These are phyloP conservation scores for Acanthamoeba healyi DNA, from an alignment of 208 protist species.

Conservation along the genomic window DNA sequence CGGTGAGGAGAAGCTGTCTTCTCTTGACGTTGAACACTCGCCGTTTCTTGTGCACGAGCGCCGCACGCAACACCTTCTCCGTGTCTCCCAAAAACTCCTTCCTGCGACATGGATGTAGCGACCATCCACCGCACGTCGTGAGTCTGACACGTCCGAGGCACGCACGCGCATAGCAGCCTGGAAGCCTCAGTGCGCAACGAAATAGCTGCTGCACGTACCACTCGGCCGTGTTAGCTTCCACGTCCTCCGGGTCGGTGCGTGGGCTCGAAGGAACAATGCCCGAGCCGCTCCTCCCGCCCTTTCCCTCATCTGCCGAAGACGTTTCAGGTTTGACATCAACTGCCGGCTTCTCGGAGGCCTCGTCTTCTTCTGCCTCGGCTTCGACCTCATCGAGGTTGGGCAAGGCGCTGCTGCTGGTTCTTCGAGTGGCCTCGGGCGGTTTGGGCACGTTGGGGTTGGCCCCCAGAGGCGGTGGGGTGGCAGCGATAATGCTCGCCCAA, in stretches of 20 bases:
- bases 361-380: neutral
- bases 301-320: neutral
- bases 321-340: neutral
- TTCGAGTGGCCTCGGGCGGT: neutral
- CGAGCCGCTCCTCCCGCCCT: neutral
- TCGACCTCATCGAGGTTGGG: constrained; percentile 1
- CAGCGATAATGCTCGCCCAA: constrained; percentile 80
- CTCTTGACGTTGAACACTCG: constrained; percentile 79
- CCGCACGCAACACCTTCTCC: constrained; percentile 74
- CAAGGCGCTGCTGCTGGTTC: neutral
- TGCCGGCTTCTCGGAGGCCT: neutral
- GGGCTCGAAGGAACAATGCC: neutral
- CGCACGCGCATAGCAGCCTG: too few relatives aligned
- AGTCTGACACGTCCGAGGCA: too few relatives aligned
- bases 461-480: constrained; percentile 78
- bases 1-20: constrained; percentile 82
- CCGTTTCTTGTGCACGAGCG: constrained; percentile 79
- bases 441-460: constrained; percentile 17
- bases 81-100: neutral
- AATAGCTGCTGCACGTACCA: neutral
- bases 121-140: too few relatives aligned
- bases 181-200: neutral
- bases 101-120: neutral
- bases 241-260: neutral
- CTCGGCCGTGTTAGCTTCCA: neutral